These are phyloP conservation scores for Talaromyces trachyspermus DNA, from an alignment of 495 filamentous ascomycete species.

Conservation along the genomic window DNA sequence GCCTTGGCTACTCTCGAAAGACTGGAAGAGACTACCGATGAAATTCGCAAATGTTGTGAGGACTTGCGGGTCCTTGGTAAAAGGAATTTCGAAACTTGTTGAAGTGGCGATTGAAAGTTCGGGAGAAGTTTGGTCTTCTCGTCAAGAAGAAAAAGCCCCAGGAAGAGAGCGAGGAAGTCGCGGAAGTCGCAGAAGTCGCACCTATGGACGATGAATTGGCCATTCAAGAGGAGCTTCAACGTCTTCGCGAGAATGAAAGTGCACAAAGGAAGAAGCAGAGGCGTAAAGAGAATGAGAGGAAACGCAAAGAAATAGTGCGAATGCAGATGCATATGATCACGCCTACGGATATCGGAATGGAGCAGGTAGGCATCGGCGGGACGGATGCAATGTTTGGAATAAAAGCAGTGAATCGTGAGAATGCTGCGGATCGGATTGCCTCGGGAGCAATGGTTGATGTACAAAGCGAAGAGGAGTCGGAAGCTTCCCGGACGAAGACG, in stretches of 20 bases:
- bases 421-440: slow-evolving; percentile 59
- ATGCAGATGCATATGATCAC: slow-evolving; percentile 97
- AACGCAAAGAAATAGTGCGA: slow-evolving; percentile 80
- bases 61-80: slow-evolving; percentile 88
- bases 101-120: slow-evolving; percentile 82
- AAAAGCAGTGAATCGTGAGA: slow-evolving; percentile 67
- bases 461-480: slow-evolving; percentile 49
- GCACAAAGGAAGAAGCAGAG: slow-evolving; percentile 70
- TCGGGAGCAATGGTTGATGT: slow-evolving; percentile 67
- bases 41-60: slow-evolving; percentile 75
- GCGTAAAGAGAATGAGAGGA: slow-evolving; percentile 79
- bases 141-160: slow-evolving; percentile 58
- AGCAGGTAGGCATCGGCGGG: slow-evolving; percentile 71
- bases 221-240: slow-evolving; percentile 80
- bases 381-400: slow-evolving; percentile 77
- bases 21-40: slow-evolving; percentile 86
- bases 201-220: slow-evolving; percentile 90
- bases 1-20: slow-evolving; percentile 79
- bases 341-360: slow-evolving; percentile 91
- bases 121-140: slow-evolving; percentile 84
- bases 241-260: slow-evolving; percentile 67
- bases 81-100: slow-evolving; percentile 94
- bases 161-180: slow-evolving; percentile 45
- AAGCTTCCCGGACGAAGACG: slow-evolving; percentile 52
- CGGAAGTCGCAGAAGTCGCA: slow-evolving; percentile 71